Evolutionary conservation across 768 basidiomycete genomes (phyloP).

Genomic region (Boletellus emodensis): DNA sequence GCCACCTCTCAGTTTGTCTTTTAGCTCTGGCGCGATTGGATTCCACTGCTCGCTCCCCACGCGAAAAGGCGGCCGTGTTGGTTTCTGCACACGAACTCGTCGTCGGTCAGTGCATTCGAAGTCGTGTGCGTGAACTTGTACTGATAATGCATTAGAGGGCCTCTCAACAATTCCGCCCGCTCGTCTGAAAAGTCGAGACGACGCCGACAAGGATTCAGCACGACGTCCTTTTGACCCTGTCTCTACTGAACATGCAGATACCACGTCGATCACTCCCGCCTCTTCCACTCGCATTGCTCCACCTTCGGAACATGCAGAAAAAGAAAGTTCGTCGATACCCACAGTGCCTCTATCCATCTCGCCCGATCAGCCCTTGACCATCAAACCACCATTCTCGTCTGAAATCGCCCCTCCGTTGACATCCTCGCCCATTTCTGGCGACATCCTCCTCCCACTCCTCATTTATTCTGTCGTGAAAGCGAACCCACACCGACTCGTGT

Average conservation of each 20-base stretch:
- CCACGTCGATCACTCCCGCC: conserved; percentile 1
- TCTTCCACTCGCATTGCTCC: conserved; percentile 1
- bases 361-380: background rate
- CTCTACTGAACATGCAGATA: background rate
- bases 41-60: conserved; percentile 51
- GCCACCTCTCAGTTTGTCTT: conserved; percentile 22
- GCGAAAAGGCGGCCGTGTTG: conserved; percentile 74
- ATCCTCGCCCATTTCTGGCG: conserved; percentile 67
- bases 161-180: conserved; percentile 71
- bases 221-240: background rate
- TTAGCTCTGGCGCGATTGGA: conserved; percentile 54
- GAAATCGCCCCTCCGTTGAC: conserved; percentile 11
- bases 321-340: conserved; percentile 5
- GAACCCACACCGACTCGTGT: conserved; percentile 79
- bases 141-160: conserved; percentile 49
- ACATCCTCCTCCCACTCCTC: conserved; percentile 87
- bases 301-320: background rate
- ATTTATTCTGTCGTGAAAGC: conserved; percentile 93
- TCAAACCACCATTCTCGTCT: conserved; percentile 5
- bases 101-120: conserved; percentile 51
- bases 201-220: background rate
- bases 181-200: conserved; percentile 62
- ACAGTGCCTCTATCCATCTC: conserved; percentile 5
- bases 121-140: background rate
- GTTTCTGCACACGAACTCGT: conserved; percentile 83